Evolutionary conservation across 2,329 filamentous ascomycete species (phyloP), one percentile per base, ranked within the genome.

Genomic region (Cytospora paraplurivora): DNA sequence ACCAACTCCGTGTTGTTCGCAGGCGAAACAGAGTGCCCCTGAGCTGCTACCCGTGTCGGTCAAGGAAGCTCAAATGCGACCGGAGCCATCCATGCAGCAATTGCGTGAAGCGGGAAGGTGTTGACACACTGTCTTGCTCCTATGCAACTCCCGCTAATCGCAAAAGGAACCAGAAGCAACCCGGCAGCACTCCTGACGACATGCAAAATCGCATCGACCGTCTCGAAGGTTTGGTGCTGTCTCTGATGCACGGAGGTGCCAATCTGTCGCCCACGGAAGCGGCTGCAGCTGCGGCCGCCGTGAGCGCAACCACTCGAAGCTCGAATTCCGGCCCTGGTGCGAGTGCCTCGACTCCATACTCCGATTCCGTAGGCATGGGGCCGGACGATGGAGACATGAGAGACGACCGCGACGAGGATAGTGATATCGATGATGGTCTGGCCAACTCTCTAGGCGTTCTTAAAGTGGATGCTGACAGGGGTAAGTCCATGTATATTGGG

Each of bases 131-230:
- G 62, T 90, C 91, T 63, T 98, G 94, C 79, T 90, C 89, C 68
- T 98, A 97, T 80, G 93, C 92, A 54, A 83, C 87, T 58, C 88
- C 87, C 44, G 76, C 81, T 37, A 80, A 79, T 59, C 85, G 92
- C 70, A 95, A 92, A 77, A 96, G 92, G 82, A 88, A 80, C 72
- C 85, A 88, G 76, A 84, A 78, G 78, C 85, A 77, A 82, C 83
- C 75, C 65, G 77, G 82, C 70, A 78, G 82, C 61, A 87, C 77
- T 70, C 92, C 94, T 56, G 93, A 97, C 82, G 94, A 97, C 77
- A 97, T 98, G 94, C 94, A 98, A 79, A 96, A 96, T 74, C 90
- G 95, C 75, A 98, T 98, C 78, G 93, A 98, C 80, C 87, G 94
- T 71, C 83, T 98, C 69, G 94, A 98, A 82, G 90, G 91, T 70